phyloP scores from a whole-genome alignment of 2,329 filamentous ascomycete genomes.

The Pezicula radicicola region DNA sequence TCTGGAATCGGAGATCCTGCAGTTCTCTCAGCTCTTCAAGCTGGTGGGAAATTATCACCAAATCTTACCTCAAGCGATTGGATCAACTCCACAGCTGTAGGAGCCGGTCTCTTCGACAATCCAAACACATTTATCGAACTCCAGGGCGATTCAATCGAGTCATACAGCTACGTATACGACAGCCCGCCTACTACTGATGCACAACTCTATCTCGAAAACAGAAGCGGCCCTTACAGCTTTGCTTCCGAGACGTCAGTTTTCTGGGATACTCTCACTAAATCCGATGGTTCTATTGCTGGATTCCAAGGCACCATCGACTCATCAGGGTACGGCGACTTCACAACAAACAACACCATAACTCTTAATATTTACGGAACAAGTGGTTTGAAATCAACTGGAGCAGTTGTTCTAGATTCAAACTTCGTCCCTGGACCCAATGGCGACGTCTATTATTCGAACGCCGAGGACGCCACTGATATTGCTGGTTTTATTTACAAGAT shows the following conservation, averaged over 20 bases:
- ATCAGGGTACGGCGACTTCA: constrained; percentile 39
- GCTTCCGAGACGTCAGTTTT: constrained; percentile 51
- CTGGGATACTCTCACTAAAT: constrained; percentile 44
- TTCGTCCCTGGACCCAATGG: constrained; percentile 38
- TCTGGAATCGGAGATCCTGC: constrained; percentile 43
- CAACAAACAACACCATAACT: constrained; percentile 44
- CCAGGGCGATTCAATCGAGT: constrained; percentile 37
- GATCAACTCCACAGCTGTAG: constrained; percentile 47
- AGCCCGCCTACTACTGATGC: constrained; percentile 38
- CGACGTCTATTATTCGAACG: constrained; percentile 44
- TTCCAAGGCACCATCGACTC: constrained; percentile 52
- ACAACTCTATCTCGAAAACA: constrained; percentile 42
- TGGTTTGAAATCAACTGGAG: constrained; percentile 45
- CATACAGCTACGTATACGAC: constrained; percentile 45
- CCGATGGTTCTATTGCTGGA: constrained; percentile 37
- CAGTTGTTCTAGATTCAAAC: constrained; percentile 40
- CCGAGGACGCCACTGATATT: constrained; percentile 44
- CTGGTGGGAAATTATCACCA: constrained; percentile 31
- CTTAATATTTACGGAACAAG: constrained; percentile 57
- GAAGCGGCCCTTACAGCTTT: constrained; percentile 50
- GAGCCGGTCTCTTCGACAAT: constrained; percentile 51
- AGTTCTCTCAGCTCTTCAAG: constrained; percentile 27
- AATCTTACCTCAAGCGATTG: constrained; percentile 32
- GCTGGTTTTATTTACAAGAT: constrained; percentile 47
- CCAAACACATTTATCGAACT: constrained; percentile 53